phyloP scores from a whole-genome alignment of 352 stramenopile genomes.

The Nothophytophthora sp. region DNA sequence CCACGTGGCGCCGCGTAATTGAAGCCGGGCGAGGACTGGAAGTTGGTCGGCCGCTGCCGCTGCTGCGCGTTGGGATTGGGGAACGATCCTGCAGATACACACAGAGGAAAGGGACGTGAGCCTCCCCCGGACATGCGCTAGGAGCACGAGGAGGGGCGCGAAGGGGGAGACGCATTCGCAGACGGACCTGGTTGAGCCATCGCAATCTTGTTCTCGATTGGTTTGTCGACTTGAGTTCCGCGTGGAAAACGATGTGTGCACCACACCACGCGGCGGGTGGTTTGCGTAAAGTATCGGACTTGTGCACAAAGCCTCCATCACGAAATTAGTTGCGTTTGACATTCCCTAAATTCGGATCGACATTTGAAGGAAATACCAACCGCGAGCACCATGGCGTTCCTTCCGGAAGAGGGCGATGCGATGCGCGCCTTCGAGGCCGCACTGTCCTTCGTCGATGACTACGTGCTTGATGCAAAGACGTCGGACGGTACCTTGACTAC shows the following conservation, averaged over 20 bases:
- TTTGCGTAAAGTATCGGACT: no score
- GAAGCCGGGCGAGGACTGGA: constrained; percentile 21
- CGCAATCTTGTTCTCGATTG: constrained; percentile 12
- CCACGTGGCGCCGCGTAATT: no score
- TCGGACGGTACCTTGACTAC: neutral
- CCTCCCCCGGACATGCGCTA: neutral
- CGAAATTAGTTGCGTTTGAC: no score
- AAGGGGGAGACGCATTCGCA: no score
- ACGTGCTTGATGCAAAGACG: neutral
- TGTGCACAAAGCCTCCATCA: no score
- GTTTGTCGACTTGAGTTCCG: no score
- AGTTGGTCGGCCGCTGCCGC: constrained; percentile 38
- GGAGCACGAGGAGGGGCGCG: neutral
- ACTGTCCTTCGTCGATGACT: constrained; percentile 30
- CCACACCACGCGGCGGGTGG: no score
- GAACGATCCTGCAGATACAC: constrained; percentile 49
- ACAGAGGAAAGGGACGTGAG: neutral
- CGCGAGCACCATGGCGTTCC: constrained; percentile 29
- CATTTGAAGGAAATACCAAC: no score
- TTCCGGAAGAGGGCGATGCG: constrained; percentile 18
- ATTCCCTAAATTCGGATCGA: no score
- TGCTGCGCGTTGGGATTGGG: constrained; percentile 53
- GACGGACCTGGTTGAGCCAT: constrained; percentile 33
- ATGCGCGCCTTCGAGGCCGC: constrained; percentile 30
- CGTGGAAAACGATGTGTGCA: no score